Base-by-base conservation (phyloP, 225 moss, liverwort and hornwort genomes). In the Pseudisothecium myosuroides region DNA sequence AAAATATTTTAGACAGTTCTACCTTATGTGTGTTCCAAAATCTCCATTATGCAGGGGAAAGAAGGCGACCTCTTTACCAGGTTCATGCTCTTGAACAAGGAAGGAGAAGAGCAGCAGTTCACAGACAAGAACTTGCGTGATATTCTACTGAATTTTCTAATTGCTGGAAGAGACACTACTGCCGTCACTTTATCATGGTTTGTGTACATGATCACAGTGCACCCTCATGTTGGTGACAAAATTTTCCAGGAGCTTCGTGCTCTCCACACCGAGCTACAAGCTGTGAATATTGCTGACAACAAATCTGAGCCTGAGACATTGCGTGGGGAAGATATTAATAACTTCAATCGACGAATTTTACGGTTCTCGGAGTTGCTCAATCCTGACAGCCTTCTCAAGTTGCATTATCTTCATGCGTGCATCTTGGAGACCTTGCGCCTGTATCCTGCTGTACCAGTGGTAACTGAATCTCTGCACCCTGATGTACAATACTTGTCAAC, bases 101-200 rank as follows among this genome's bases (percentile, higher is more conserved):
- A 91, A 72, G 91, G 62, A 80, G 92, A 47, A 39, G 65, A 88
- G 45, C 75, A 89, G 27, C 74, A 90, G 11, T 90, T 94, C 72
- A 92, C 93, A 9, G 89, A 92, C 91, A 97, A 97, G 88, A 89
- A 89, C 15, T 90, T 96, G 18, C 95, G 96, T 6, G 97, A 97
- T 82, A 94, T 91, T 15, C 89, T 96, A 14, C 74, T 92, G 76
- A 91, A 87, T 52, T 91, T 92, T 52, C 7, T 91, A 21, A 45
- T 91, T 13, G 92, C 91, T 49, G 92, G 90, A 17, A 88, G 96
- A 85, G 96, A 96, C 49, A 95, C 94, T 14, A 95, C 97, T 17
- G 96, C 96, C 22, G 92, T 91, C 65, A 95, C 94, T 7, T 91
- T 96, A 12, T 91, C 95, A 29, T 96, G 96, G 96, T 92, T 94